Base-by-base conservation (phyloP, 345 rosid genomes). In the Linum tenue region DNA sequence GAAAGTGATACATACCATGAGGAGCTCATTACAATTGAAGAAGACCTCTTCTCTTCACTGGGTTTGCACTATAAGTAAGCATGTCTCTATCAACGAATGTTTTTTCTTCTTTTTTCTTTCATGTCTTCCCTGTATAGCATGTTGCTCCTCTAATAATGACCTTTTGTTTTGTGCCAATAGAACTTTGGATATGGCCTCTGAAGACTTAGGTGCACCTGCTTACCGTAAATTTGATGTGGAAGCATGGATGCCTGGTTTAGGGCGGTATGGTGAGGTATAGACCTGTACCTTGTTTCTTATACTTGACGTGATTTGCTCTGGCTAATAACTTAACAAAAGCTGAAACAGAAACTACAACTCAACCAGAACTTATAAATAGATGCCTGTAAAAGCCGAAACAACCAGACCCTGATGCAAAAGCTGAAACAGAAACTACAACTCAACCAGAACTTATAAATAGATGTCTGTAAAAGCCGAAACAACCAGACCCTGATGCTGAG, bases 171-270 rank as follows among this genome's bases (percentile, higher is more conserved):
- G 41, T 75, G 70, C 77, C 82, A 48, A 48, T 48, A 92, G 97
- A 83, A 87, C 86, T 55, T 65, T 90, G 73, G 97, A 89, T 73
- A 92, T 92, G 97, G 95, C 96, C 57, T 77, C 96, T 0, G 88
- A 74, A 14, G 98, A 92, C 74, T 62, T 92, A 67, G 98, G 98
- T 7, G 90, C 98, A 22, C 98, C 98, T 53, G 96, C 98, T 58
- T 92, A 82, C 67, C 94, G 96, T 37, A 92, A 92, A 72, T 92
- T 81, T 75, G 98, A 92, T 76, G 85, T 90, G 73, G 98, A 92
- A 73, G 97, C 97, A 69, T 92, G 98, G 98, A 92, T 92, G 96
- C 96, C 98, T 5, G 95, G 98, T 69, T 79, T 92, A 64, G 98
- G 88, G 61, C 79, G 95, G 8, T 92, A 77, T 59, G 97, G 98